Conservation (phyloP, 208 protist species). For the Acanthamoeba triangularis region DNA sequence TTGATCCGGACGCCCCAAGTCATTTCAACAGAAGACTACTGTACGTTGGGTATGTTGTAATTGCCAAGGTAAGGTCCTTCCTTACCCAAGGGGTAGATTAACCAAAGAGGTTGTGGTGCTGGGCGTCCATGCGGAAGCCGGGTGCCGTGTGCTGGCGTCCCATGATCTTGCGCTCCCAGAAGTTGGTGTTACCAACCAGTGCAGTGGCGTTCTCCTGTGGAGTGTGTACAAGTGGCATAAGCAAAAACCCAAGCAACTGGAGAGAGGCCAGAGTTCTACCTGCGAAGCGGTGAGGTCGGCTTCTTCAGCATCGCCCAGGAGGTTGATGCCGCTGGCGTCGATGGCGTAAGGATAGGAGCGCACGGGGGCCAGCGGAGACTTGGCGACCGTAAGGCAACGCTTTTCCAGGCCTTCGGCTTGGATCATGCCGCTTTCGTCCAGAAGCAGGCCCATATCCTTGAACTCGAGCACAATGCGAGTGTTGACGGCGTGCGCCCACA, state of each 20-base stretch:
- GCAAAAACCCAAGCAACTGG: no score
- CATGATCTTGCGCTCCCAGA: constrained; percentile 58
- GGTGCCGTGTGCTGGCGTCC: constrained; percentile 40
- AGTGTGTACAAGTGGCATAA: not conserved
- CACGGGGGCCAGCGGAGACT: constrained; percentile 63
- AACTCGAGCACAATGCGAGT: constrained; percentile 71
- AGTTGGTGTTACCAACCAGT: not conserved
- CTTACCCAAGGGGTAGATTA: no score
- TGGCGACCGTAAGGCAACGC: constrained; percentile 68
- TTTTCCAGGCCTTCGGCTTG: not conserved
- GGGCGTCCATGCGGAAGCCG: constrained; percentile 46
- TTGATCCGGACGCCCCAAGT: no score
- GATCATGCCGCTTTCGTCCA: not conserved
- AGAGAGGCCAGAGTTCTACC: not conserved
- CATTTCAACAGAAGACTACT: no score
- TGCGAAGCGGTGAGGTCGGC: not conserved
- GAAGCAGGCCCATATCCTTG: constrained; percentile 27
- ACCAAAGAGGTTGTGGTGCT: constrained; percentile 72
- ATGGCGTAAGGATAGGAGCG: constrained; percentile 61
- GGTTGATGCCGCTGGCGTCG: constrained; percentile 50
- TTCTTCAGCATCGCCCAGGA: constrained; percentile 37
- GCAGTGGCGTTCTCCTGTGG: not conserved
- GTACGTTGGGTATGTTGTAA: no score
- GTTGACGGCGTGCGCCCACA: constrained; percentile 76
- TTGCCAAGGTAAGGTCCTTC: no score